Base-by-base conservation (phyloP, 1,284 basidiomycete genomes). In the Rhodotorula sp. region DNA sequence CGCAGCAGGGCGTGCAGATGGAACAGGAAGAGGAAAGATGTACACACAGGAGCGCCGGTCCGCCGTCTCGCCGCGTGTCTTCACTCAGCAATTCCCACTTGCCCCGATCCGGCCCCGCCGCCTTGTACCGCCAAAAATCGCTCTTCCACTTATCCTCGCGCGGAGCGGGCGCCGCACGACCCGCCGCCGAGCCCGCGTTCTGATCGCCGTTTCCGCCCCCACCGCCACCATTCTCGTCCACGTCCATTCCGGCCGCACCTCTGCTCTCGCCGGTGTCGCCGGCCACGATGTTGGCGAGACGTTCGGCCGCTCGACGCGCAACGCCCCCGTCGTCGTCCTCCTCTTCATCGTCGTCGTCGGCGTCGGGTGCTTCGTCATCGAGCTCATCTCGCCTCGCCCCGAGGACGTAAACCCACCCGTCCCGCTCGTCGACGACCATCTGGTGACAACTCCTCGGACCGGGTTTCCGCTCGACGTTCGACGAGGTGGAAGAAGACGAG, bases 101-200 rank as follows among this genome's bases (percentile, higher is more conserved):
- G 49, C 81, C 80, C 15, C 70, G 68, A 3, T 74, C 62, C 3
- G 67, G 61, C 7, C 77, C 78, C 2, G 59, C 72, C 15, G 81
- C 81, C 43, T 79, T 80, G 77, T 80, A 81, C 23, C 79, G 73
- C 80, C 79, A 82, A 43, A 82, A 80, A 62, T 81, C 80, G 61
- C 76, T 75, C 61, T 72, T 73, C 58, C 74, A 75, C 3, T 62
- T 51, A 23, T 62, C 54, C 16, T 51, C 31, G 12, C 39, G 39
- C 12, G 39, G 8, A 12, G 39, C 39, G 39, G 39, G 39, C 2
- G 39, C 39, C 39, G 39, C 39, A 14, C 39, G 39, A 43, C 12
- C 14, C 14, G 39, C 39, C 39, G 39, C 39, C 39, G 39, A 7
- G 39, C 12, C 39, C 39, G 39, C 39, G 39, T 43, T 43, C 39